Percentiles rank a stretch among this genome's conserved stretches.
Conservation (phyloP, 805 yeast species). For the Lipomyces sp. region DNA sequence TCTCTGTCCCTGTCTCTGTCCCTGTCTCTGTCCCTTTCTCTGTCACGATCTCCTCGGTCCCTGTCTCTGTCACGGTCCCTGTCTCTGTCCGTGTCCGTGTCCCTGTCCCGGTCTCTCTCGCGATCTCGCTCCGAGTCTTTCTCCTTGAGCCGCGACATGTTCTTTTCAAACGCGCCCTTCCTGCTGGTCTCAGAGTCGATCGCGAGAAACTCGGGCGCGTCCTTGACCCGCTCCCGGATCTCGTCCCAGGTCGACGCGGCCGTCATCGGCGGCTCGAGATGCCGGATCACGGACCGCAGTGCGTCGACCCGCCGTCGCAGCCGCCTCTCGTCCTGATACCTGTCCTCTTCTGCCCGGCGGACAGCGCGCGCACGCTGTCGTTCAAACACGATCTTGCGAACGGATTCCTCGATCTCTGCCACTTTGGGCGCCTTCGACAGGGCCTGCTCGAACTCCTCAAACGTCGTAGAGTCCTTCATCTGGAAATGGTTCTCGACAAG, state of each 20-base stretch:
- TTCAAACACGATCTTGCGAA: conserved; percentile 10
- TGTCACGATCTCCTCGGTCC: too few relatives aligned
- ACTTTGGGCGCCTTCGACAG: conserved; percentile 29
- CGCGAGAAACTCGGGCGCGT: conserved; percentile 39
- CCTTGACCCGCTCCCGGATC: conserved; percentile 35
- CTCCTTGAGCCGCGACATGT: conserved; percentile 35
- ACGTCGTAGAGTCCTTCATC: conserved; percentile 29
- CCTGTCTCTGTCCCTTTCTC: too few relatives aligned
- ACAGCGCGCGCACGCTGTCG: conserved; percentile 21
- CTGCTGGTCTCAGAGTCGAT: conserved; percentile 38
- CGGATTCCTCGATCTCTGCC: conserved; percentile 25
- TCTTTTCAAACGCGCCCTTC: conserved; percentile 39
- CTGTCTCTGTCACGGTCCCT: conserved; percentile 24
- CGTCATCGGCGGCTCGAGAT: conserved; percentile 36
- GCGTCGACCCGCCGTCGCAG: conserved; percentile 36
- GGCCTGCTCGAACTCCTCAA: conserved; percentile 30
- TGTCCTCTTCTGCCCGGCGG: conserved; percentile 32
- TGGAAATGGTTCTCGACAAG: conserved; percentile 41
- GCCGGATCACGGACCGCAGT: conserved; percentile 34
- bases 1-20: too few relatives aligned
- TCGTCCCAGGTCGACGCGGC: conserved; percentile 42
- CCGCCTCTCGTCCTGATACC: conserved; percentile 34
- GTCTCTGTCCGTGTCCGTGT: conserved; percentile 26
- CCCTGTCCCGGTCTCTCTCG: conserved; percentile 11
- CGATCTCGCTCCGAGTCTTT: conserved; percentile 26